These are phyloP conservation scores for Dioscorea dumetorum DNA, from an alignment of 106 monocot species.

Conservation along the genomic window DNA sequence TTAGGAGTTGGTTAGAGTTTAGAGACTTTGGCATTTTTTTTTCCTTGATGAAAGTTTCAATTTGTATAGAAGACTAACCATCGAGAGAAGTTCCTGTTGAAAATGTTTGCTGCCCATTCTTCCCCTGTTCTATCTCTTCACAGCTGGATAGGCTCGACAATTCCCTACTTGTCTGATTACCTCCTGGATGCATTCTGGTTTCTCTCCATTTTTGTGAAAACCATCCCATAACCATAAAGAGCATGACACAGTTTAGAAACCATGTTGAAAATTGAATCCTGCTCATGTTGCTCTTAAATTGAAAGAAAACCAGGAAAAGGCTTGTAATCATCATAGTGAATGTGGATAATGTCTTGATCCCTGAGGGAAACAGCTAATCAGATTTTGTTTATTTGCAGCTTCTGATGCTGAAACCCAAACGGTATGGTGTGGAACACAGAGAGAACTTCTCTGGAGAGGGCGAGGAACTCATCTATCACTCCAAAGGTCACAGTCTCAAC, in stretches of 20 bases:
- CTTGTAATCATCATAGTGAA: too few species aligned
- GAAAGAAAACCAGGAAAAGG: too few species aligned
- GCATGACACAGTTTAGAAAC: neutral
- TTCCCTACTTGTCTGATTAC: neutral
- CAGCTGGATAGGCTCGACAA: too few species aligned
- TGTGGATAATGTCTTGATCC: too few species aligned
- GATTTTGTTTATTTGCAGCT: constrained; percentile 31
- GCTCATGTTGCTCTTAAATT: neutral
- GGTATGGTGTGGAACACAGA: constrained; percentile 86
- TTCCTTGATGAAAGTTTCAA: too few species aligned
- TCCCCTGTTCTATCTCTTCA: too few species aligned
- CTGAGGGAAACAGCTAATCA: neutral
- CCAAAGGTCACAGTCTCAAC: constrained; percentile 87
- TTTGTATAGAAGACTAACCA: too few species aligned
- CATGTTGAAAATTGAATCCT: neutral
- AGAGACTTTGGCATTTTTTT: too few species aligned
- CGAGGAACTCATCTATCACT: constrained; percentile 83
- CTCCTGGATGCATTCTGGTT: neutral
- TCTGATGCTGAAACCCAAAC: constrained; percentile 75
- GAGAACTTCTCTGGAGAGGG: constrained; percentile 91
- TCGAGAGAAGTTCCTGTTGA: too few species aligned
- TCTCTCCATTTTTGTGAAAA: neutral
- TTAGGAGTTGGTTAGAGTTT: too few species aligned
- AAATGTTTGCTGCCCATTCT: too few species aligned
- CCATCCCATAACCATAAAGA: neutral